Percentiles rank a stretch among this genome's conserved stretches.
These are phyloP conservation scores for Suhomyces yuchorum DNA, from an alignment of 1,139 yeast species.

Conservation along the genomic window DNA sequence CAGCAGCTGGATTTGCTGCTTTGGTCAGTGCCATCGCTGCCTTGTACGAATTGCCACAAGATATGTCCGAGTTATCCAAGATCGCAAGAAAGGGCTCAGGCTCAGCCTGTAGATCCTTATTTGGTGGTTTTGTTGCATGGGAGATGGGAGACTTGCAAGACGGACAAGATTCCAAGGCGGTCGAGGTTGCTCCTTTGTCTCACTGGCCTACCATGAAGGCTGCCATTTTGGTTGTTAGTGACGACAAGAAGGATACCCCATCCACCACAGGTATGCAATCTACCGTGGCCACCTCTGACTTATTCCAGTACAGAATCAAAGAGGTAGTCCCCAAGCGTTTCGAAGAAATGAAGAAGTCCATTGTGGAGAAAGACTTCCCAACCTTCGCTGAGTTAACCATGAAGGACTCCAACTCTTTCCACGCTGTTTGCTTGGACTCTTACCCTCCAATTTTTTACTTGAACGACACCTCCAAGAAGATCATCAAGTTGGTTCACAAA, in stretches of 20 bases:
- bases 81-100: conserved; percentile 98
- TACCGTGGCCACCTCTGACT: conserved; percentile 85
- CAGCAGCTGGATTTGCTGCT: conserved; percentile 99
- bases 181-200: conserved; percentile 76
- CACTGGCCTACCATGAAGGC: conserved; percentile 97
- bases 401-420: conserved; percentile 96
- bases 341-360: conserved; percentile 77
- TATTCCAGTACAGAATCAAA: conserved; percentile 75
- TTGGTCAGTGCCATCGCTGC: conserved; percentile 83
- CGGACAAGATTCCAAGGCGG: conserved; percentile 92
- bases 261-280: conserved; percentile 96
- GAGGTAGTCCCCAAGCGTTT: conserved; percentile 86
- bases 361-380: conserved; percentile 68
- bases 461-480: conserved; percentile 90
- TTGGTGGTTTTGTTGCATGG: conserved; percentile 99
- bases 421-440: conserved; percentile 93
- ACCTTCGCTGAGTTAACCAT: conserved; percentile 87
- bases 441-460: conserved; percentile 94
- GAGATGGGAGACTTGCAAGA: conserved; percentile 80
- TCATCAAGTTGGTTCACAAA: conserved; percentile 78
- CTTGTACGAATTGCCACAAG: conserved; percentile 77
- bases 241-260: conserved; percentile 90
- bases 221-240: conserved; percentile 87
- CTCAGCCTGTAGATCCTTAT: conserved; percentile 93
- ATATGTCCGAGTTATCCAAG: conserved; percentile 80